A percentile compares a stretch with the other conserved stretches of the same genome.
phyloP scores from a whole-genome alignment of 2,329 filamentous ascomycete genomes.

The Cytospora mali region DNA sequence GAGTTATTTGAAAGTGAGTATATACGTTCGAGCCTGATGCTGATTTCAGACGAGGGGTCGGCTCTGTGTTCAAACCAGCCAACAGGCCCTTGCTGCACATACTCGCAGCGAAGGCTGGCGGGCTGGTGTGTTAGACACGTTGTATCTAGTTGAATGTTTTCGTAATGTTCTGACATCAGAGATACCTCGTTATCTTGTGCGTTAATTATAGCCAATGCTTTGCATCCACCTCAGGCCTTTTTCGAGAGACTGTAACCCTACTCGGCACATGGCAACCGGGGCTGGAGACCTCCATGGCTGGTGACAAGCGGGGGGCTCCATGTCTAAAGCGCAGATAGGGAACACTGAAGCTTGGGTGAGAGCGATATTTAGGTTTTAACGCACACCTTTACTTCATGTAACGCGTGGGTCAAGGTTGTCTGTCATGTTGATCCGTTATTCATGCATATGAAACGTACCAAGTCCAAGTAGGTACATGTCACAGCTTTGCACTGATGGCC shows the following conservation, averaged over 20 bases:
- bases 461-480: not conserved
- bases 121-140: not conserved
- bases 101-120: not conserved
- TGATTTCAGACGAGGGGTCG: not conserved
- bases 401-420: no score
- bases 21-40: not conserved
- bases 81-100: not conserved
- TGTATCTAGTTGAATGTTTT: not conserved
- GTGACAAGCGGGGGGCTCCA: no score
- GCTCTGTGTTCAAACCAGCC: not conserved
- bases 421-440: not conserved
- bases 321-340: no score
- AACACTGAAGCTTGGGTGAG: no score
- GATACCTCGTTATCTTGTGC: not conserved
- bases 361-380: no score
- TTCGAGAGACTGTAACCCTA: not conserved
- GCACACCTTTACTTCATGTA: no score
- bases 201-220: not conserved
- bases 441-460: slow-evolving; percentile 3
- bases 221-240: not conserved
- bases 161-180: not conserved
- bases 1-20: not conserved
- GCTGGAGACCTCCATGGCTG: no score
- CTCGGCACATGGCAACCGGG: no score
- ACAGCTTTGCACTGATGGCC: slow-evolving; percentile 18